Evolutionary conservation across 352 stramenopile species (phyloP), one percentile per base, ranked within the genome.

Genomic region (Peronospora belbahrii): DNA sequence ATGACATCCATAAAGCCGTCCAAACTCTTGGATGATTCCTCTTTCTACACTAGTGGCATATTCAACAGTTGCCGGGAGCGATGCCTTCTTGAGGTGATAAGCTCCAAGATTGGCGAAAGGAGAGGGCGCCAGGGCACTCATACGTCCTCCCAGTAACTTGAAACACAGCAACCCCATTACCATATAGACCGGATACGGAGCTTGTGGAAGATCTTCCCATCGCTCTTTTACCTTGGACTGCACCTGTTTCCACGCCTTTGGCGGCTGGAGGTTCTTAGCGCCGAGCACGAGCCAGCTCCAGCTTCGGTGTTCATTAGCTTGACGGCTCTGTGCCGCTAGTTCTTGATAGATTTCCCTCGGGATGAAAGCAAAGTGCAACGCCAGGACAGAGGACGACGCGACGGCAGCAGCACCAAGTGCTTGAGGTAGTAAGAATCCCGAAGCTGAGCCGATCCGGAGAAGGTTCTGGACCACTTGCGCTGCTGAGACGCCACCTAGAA

Each of bases 81-180:
- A 90, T 31, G 73, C 72, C 48, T 85, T 88, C 35, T 67, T 74
- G 40, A 85, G 53, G 22, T 88, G 79, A 52, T 91, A 94, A 3
- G 82, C 82, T 6, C 82, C 82, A 1, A 88, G 62, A 37, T 91
- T 70, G 9, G 71, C 65, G 37, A 75, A 88, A 32, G 81, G 72
- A 28, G 79, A 91, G 6, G 82, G 82, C n/a, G 82, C 75, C 17
- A 94, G 37, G 13, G 82, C 59, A 22, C 47, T 82, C 62, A 85
- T 71, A 10, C 75, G 67, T 0, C 82, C 82, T 7, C 82, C 82
- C 6, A 94, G 61, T 50, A 91, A 66, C 32, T 65, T 75, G 48
- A 91, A 91, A 46, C 75, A 81, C 19, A 88, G 28, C n/a, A 88
- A 8, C 1, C 78, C 73, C 74, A 88, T 91, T 2, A 69, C 22